Evolutionary conservation across 768 basidiomycete species (phyloP).

Genomic region (Kwoniella dejecticola): DNA sequence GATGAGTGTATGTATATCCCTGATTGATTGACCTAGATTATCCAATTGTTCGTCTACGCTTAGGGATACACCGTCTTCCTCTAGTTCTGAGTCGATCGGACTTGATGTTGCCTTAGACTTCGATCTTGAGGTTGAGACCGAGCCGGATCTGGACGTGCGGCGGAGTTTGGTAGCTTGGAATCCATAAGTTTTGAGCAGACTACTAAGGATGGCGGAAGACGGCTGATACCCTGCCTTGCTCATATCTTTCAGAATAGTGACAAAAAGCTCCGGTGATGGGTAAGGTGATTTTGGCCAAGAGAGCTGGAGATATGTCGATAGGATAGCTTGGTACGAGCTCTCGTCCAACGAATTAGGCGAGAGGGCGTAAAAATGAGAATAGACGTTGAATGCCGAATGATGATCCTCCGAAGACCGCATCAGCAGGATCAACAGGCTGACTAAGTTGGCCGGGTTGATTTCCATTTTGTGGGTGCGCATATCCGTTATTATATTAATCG

Average conservation of each 20-base stretch:
- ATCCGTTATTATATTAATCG: slow-evolving; percentile 63
- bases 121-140: neutral
- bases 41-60: slow-evolving; percentile 49
- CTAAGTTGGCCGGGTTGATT: slow-evolving; percentile 59
- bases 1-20: slow-evolving; percentile 71
- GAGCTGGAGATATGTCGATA: slow-evolving; percentile 66
- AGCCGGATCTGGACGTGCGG: neutral
- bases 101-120: slow-evolving; percentile 16
- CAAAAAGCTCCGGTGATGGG: slow-evolving; percentile 64
- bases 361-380: slow-evolving; percentile 58
- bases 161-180: slow-evolving; percentile 36
- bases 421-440: slow-evolving; percentile 65
- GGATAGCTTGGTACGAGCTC: slow-evolving; percentile 66
- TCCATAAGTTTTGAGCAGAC: slow-evolving; percentile 61
- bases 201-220: slow-evolving; percentile 67
- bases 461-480: slow-evolving; percentile 64
- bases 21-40: slow-evolving; percentile 51
- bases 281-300: slow-evolving; percentile 60
- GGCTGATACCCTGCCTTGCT: slow-evolving; percentile 65
- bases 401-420: slow-evolving; percentile 67
- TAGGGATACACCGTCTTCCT: slow-evolving; percentile 7
- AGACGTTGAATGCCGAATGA: slow-evolving; percentile 67
- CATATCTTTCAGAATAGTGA: slow-evolving; percentile 81
- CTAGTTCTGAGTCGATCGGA: neutral
- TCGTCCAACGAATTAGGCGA: slow-evolving; percentile 56